Percentiles rank a stretch among this genome's conserved stretches.
Conservation (phyloP, 2,329 filamentous ascomycete genomes). For the Botryotinia narcissicola region DNA sequence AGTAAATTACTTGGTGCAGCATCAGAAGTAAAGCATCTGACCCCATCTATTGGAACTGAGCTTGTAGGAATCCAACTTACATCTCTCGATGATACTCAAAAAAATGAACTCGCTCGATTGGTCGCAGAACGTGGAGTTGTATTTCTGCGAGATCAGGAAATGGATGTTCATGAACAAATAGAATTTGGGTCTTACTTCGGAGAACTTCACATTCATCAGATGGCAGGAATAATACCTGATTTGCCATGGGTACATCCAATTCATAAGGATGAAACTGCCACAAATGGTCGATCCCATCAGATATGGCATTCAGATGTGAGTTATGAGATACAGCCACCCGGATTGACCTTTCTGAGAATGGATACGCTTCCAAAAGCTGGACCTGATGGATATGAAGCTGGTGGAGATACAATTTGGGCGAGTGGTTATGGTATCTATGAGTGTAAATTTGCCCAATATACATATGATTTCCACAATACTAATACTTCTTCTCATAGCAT, state of each 20-base stretch:
- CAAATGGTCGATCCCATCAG: slow-evolving; percentile 23
- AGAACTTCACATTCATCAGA: slow-evolving; percentile 22
- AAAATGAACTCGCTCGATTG: slow-evolving; percentile 70
- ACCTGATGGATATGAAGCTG: slow-evolving; percentile 40
- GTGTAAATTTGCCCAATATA: slow-evolving; percentile 45
- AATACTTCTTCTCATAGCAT: slow-evolving; percentile 37
- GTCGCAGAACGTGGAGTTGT: slow-evolving; percentile 59
- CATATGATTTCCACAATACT: slow-evolving; percentile 45
- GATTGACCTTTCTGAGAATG: slow-evolving; percentile 49
- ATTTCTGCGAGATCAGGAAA: slow-evolving; percentile 48
- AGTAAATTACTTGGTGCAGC: slow-evolving; percentile 39
- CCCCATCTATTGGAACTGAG: slow-evolving; percentile 69
- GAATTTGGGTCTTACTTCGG: slow-evolving; percentile 49
- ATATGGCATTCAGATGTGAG: slow-evolving; percentile 42
- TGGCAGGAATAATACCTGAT: slow-evolving; percentile 20
- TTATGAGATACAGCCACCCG: slow-evolving; percentile 50
- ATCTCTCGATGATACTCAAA: slow-evolving; percentile 62
- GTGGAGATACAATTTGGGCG: slow-evolving; percentile 64
- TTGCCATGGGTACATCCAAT: slow-evolving; percentile 21
- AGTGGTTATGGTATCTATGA: slow-evolving; percentile 46
- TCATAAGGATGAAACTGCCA: slow-evolving; percentile 19
- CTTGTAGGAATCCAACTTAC: slow-evolving; percentile 67
- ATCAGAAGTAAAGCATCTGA: slow-evolving; percentile 41
- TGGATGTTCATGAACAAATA: slow-evolving; percentile 45
- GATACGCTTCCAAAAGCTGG: slow-evolving; percentile 59